phyloP scores from a whole-genome alignment of 1,284 basidiomycete genomes.

The Boletus smithii region DNA sequence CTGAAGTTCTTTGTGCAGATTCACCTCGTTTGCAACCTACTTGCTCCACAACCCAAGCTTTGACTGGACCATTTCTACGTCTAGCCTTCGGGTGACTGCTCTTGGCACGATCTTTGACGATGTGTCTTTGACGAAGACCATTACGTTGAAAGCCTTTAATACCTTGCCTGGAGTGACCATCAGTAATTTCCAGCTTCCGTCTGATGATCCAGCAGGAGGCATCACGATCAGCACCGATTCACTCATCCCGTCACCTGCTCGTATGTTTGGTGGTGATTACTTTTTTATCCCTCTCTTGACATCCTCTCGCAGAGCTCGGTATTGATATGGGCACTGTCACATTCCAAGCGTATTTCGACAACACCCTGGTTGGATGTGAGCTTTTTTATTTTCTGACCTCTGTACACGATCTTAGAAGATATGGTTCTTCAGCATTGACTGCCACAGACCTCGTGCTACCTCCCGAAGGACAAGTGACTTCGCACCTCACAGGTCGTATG shows the following conservation, averaged over 20 bases:
- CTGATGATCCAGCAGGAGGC: conserved; percentile 62
- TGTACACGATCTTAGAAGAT: conserved; percentile 1
- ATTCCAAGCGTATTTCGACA: conserved; percentile 62
- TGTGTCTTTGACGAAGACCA: conserved; percentile 59
- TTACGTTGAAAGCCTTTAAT: conserved; percentile 73
- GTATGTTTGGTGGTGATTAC: conserved; percentile 38
- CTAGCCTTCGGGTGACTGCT: conserved; percentile 59
- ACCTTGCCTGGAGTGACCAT: conserved; percentile 66
- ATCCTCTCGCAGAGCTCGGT: conserved; percentile 51
- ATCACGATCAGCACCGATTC: conserved; percentile 70
- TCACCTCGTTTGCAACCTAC: conserved; percentile 66
- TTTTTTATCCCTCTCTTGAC: neutral
- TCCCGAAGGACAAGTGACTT: conserved; percentile 46
- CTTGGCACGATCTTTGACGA: conserved; percentile 69
- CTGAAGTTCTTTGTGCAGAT: conserved; percentile 36
- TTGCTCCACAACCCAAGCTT: conserved; percentile 66
- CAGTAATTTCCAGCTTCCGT: conserved; percentile 65
- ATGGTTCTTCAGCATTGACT: conserved; percentile 43
- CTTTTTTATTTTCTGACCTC: conserved; percentile 3
- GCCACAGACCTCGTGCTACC: conserved; percentile 52
- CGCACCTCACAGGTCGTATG: conserved; percentile 62
- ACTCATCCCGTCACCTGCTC: conserved; percentile 63
- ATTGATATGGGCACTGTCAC: conserved; percentile 70
- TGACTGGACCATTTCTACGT: conserved; percentile 68
- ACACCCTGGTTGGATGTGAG: conserved; percentile 55